These are phyloP conservation scores for Cystofilobasidium bisporidii DNA, from an alignment of 768 basidiomycete genomes.

Conservation along the genomic window DNA sequence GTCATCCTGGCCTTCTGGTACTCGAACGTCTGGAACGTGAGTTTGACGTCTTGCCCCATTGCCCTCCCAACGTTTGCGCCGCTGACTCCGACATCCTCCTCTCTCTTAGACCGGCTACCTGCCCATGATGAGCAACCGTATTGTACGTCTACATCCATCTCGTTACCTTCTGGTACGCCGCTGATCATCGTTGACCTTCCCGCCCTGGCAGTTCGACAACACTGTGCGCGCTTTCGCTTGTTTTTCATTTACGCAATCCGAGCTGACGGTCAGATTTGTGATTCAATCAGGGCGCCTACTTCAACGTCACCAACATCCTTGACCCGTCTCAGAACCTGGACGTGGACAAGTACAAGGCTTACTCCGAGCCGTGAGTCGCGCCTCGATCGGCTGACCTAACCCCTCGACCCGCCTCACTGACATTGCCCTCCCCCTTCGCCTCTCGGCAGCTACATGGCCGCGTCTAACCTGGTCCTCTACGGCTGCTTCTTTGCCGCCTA, in stretches of 20 bases:
- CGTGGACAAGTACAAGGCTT: conserved; percentile 45
- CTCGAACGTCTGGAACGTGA: conserved; percentile 34
- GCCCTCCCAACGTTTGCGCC: no score
- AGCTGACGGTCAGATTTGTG: no score
- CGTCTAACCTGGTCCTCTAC: conserved; percentile 31
- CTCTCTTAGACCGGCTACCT: conserved; percentile 41
- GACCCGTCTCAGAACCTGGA: conserved; percentile 36
- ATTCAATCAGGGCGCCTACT: conserved; percentile 48
- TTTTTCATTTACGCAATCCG: no score
- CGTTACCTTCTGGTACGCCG: no score
- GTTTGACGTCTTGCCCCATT: no score
- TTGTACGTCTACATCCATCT: background rate
- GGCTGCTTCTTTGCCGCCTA: conserved; percentile 44
- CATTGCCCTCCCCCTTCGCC: no score
- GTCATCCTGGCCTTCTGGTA: conserved; percentile 29
- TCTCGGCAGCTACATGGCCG: conserved; percentile 44
- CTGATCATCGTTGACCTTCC: no score
- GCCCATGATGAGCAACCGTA: conserved; percentile 38
- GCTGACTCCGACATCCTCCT: no score
- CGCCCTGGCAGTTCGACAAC: no score
- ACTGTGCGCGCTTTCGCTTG: no score
- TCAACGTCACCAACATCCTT: conserved; percentile 42
- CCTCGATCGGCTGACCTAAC: no score
- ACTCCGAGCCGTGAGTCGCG: conserved; percentile 44
- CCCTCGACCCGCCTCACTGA: no score